A percentile compares a stretch with the other conserved stretches of the same genome.
Evolutionary conservation across 106 monocot genomes (phyloP).

Genomic region (Dioscorea dumetorum): DNA sequence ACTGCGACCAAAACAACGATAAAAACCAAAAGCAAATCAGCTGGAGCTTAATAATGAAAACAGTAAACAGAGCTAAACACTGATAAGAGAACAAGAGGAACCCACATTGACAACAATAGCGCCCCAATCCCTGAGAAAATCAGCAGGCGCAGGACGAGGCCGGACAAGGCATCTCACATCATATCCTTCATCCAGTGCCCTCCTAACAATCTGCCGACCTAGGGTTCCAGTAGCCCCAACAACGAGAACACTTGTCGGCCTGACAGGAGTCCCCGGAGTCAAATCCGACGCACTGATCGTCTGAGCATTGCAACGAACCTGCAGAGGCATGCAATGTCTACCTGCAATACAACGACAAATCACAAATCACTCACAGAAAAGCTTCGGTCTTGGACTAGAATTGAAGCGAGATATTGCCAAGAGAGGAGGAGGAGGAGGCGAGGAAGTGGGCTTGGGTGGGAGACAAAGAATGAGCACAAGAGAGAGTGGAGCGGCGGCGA

Average conservation of each 20-base stretch:
- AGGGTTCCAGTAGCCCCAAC: conserved; percentile 94
- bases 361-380: no score
- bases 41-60: no score
- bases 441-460: background rate
- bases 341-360: conserved; percentile 24
- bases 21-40: no score
- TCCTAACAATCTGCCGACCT: conserved; percentile 87
- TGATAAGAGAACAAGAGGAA: conserved; percentile 1
- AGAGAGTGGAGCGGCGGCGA: conserved; percentile 1
- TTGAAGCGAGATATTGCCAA: no score
- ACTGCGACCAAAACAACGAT: no score
- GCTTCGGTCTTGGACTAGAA: no score
- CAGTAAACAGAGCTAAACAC: no score
- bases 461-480: conserved; percentile 7
- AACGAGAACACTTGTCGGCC: conserved; percentile 83
- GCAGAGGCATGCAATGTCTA: conserved; percentile 16
- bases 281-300: conserved; percentile 51
- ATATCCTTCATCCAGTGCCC: conserved; percentile 94
- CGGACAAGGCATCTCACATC: conserved; percentile 98
- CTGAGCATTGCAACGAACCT: conserved; percentile 55
- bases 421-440: background rate
- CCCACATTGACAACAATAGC: conserved; percentile 97
- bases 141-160: conserved; percentile 88
- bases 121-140: conserved; percentile 97
- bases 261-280: conserved; percentile 83